These are phyloP conservation scores for Ocimum tenuiflorum DNA, from an alignment of 257 asterid genomes.

Conservation along the genomic window DNA sequence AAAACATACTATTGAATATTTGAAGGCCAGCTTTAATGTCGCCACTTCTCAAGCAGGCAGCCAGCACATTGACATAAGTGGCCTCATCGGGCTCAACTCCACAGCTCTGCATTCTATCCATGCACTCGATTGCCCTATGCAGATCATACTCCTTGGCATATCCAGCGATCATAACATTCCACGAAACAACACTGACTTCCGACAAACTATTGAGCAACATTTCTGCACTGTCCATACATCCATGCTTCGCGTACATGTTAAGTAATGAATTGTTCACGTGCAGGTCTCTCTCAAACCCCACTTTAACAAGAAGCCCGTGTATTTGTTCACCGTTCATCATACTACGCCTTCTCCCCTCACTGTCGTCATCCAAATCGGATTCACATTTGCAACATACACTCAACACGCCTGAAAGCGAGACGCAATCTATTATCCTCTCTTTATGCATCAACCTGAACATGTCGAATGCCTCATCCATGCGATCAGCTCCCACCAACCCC, in stretches of 20 bases:
- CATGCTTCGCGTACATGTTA: constrained; percentile 55
- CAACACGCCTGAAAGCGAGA: constrained; percentile 53
- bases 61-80: constrained; percentile 47
- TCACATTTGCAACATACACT: constrained; percentile 45
- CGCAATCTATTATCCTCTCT: constrained; percentile 39
- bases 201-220: constrained; percentile 35
- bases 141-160: constrained; percentile 39
- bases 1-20: constrained; percentile 42
- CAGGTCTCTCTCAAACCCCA: constrained; percentile 42
- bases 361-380: constrained; percentile 21
- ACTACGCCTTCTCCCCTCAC: constrained; percentile 13
- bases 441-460: constrained; percentile 57
- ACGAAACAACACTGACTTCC: constrained; percentile 54
- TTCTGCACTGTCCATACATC: constrained; percentile 58
- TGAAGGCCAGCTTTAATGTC: constrained; percentile 44
- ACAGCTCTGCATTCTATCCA: constrained; percentile 42
- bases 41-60: constrained; percentile 56
- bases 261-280: constrained; percentile 62
- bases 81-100: constrained; percentile 63
- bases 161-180: constrained; percentile 79
- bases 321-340: constrained; percentile 40
- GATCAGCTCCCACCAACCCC: constrained; percentile 46
- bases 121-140: constrained; percentile 36
- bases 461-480: constrained; percentile 50
- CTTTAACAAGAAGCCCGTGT: constrained; percentile 51